Percentiles rank a stretch among this genome's conserved stretches.
Conservation (phyloP, 2,329 filamentous ascomycete species). For the Xylariaceae sp. region DNA sequence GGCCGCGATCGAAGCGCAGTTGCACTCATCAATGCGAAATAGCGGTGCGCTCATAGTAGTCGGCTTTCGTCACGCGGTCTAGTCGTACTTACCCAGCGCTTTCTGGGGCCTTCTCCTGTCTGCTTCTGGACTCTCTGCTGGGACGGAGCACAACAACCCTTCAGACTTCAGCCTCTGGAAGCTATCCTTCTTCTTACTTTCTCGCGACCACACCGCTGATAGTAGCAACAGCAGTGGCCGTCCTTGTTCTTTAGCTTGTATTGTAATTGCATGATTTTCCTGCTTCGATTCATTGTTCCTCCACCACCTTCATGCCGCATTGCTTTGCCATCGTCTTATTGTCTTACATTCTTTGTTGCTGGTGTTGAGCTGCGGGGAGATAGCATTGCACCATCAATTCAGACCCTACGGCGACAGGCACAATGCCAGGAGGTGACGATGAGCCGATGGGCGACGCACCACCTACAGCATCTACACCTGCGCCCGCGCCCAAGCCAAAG, state of each 20-base stretch:
- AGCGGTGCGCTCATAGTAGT: slow-evolving; percentile 10
- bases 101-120: not conserved
- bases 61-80: not conserved
- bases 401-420: not conserved
- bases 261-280: not conserved
- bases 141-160: too few species aligned
- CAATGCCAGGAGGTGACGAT: slow-evolving; percentile 22
- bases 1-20: slow-evolving; percentile 1
- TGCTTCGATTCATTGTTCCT: not conserved
- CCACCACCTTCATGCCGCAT: not conserved
- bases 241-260: not conserved
- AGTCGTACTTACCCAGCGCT: not conserved
- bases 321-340: not conserved
- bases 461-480: slow-evolving; percentile 10
- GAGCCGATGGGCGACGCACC: slow-evolving; percentile 23
- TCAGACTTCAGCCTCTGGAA: not conserved
- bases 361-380: not conserved
- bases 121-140: not conserved
- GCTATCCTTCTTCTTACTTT: not conserved
- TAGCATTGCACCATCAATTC: not conserved
- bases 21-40: slow-evolving; percentile 3
- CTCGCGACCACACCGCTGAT: not conserved
- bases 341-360: not conserved
- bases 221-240: not conserved
- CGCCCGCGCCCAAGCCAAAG: slow-evolving; percentile 22